These are phyloP conservation scores for Calonectria hawksworthii DNA, from an alignment of 2,329 filamentous ascomycete species.

Conservation along the genomic window DNA sequence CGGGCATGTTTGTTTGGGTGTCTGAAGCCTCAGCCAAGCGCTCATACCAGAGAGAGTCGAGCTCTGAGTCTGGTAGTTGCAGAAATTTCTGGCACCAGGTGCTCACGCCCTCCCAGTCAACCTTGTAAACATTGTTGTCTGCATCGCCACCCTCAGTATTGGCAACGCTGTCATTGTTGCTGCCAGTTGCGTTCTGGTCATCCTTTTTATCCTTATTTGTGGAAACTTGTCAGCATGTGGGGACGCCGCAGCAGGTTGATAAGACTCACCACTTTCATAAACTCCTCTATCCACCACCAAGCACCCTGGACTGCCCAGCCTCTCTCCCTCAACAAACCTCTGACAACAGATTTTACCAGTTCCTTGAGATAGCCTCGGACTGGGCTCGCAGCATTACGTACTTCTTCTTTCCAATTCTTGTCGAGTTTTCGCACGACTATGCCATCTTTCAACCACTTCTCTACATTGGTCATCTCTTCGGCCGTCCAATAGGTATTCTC, in stretches of 20 bases:
- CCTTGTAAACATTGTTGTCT: not conserved
- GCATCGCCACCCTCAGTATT: not conserved
- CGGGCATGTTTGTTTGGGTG: not conserved
- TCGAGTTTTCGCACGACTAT: not conserved
- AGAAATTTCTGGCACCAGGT: not conserved
- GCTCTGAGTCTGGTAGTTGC: not conserved
- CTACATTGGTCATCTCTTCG: not conserved
- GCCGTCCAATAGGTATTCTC: not conserved
- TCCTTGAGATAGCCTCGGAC: not conserved
- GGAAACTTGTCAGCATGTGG: not conserved
- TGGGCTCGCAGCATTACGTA: not conserved
- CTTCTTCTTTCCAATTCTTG: not conserved
- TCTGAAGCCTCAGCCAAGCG: not conserved
- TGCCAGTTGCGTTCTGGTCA: too few species aligned
- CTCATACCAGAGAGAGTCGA: slow-evolving; percentile 11
- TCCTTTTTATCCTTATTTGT: not conserved
- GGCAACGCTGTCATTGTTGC: too few species aligned
- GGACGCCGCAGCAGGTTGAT: too few species aligned
- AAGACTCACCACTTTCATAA: not conserved
- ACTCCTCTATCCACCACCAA: not conserved
- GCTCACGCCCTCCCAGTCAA: not conserved
- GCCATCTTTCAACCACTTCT: not conserved
- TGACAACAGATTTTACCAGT: not conserved
- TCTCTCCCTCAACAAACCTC: not conserved
- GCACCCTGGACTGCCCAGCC: not conserved